Evolutionary conservation across 2,329 filamentous ascomycete genomes (phyloP).

Genomic region (Colletotrichum sp.): DNA sequence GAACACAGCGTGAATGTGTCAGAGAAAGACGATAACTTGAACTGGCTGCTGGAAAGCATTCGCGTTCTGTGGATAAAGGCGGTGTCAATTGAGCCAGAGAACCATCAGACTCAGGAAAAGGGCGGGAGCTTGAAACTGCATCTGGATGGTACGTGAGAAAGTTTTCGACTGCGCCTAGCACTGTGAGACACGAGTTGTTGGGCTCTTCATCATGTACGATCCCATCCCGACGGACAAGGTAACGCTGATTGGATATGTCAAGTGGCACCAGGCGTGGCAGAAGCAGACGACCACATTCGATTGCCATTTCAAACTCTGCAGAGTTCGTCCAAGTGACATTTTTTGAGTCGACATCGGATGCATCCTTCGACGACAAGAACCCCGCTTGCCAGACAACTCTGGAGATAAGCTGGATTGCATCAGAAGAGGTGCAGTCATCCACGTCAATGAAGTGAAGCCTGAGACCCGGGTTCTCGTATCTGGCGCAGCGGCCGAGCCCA

Average conservation of each 20-base stretch:
- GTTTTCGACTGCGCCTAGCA: not conserved
- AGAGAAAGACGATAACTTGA: not conserved
- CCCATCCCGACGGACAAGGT: not conserved
- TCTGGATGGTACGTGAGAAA: not conserved
- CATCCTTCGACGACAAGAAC: not conserved
- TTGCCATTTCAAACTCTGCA: not conserved
- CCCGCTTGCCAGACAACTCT: not conserved
- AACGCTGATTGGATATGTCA: not conserved
- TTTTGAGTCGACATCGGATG: not conserved
- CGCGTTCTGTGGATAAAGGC: not conserved
- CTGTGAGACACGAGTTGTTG: not conserved
- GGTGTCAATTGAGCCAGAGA: not conserved
- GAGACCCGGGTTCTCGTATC: not conserved
- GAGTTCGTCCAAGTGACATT: not conserved
- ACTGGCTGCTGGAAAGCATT: not conserved
- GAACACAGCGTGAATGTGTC: not conserved
- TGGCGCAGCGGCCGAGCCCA: not conserved
- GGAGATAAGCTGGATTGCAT: not conserved
- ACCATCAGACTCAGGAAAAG: not conserved
- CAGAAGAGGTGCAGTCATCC: not conserved
- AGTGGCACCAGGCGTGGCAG: not conserved
- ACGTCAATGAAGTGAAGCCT: conserved; percentile 9
- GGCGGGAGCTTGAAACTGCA: not conserved
- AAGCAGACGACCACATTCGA: not conserved
- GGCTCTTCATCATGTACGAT: not conserved